Evolutionary conservation across 2,329 filamentous ascomycete genomes (phyloP), one percentile per base, ranked within the genome.

Genomic region (Pseudomassariella vexata): DNA sequence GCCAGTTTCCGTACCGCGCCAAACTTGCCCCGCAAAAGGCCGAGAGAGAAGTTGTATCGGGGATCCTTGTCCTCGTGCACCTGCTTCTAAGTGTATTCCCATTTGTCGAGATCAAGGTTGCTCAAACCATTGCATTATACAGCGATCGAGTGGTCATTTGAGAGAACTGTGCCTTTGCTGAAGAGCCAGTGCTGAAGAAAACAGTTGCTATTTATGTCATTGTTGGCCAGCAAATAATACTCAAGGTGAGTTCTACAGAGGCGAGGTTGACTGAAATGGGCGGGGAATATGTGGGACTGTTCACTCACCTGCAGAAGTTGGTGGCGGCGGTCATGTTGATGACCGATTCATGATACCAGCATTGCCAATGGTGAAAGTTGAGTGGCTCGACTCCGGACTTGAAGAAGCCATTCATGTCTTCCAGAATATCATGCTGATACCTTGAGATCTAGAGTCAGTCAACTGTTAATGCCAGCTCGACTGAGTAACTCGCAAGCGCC

Each of bases 351-450:
- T 60, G 45, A 51, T 76, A 75, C 72, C 74, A 79, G 8, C 65
- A 70, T 49, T 76, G 77, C 73, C 73, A 79, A 56, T 80, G 76
- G 47, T 80, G 76, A 6, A 80, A 56, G 29, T 67, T 76, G 9
- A 78, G 52, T 0, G 72, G 68, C 11, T 59, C 54, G 16, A 63
- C 52, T 1, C 71, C 71, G 3, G 68, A 65, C 53, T 80, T 76
- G 49, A 76, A 80, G 46, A 79, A 76, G 1, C 76, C 76, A 2
- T 68, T 67, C 16, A 67, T 50, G 38, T 80, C 74, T 19, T 61
- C 63, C 19, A 55, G 56, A 39, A 79, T 56, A 46, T 80, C 76
- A 30, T 78, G 60, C 49, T 79, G 76, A 40, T n/a, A n/a, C n/a
- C n/a, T n/a, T n/a, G n/a, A n/a, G n/a, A n/a, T n/a, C n/a, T n/a